Evolutionary conservation across 2,329 filamentous ascomycete species (phyloP).

Genomic region (Aspergillus sp.): DNA sequence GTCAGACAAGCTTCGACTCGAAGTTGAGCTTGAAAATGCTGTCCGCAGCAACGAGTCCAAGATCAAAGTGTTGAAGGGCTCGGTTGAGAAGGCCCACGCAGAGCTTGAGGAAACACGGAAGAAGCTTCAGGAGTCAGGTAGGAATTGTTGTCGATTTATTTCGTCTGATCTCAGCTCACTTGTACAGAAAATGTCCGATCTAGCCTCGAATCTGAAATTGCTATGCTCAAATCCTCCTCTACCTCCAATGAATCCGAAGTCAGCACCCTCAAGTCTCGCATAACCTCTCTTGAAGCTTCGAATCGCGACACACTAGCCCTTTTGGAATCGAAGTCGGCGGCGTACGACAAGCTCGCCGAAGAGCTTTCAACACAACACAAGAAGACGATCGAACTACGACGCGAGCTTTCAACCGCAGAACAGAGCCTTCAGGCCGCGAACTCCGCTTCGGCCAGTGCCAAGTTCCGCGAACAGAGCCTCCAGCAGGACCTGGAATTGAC

Average conservation of each 20-base stretch:
- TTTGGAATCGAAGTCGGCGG: constrained; percentile 85
- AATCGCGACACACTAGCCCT: constrained; percentile 89
- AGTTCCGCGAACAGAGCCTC: constrained; percentile 87
- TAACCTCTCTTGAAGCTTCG: constrained; percentile 84
- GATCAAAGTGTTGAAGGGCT: constrained; percentile 78
- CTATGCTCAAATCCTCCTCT: constrained; percentile 74
- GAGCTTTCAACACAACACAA: constrained; percentile 89
- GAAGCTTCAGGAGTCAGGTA: constrained; percentile 83
- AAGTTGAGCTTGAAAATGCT: constrained; percentile 91
- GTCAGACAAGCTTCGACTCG: constrained; percentile 83
- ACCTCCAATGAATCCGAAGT: constrained; percentile 69
- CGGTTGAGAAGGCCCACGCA: constrained; percentile 79
- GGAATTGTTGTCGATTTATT: constrained; percentile 6
- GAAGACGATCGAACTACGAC: constrained; percentile 80
- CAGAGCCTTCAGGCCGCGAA: constrained; percentile 82
- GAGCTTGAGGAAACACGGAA: constrained; percentile 81
- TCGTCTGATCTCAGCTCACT: constrained; percentile 22
- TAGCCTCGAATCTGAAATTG: constrained; percentile 78
- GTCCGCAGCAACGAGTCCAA: constrained; percentile 83
- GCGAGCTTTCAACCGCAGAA: constrained; percentile 80
- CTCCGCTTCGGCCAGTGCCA: constrained; percentile 77
- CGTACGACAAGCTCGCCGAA: constrained; percentile 82
- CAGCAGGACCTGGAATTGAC: constrained; percentile 89
- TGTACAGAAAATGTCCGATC: constrained; percentile 73
- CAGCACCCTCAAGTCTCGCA: constrained; percentile 77